phyloP scores from a whole-genome alignment of 1,284 basidiomycete genomes.

The Apiotrichum laibachii region DNA sequence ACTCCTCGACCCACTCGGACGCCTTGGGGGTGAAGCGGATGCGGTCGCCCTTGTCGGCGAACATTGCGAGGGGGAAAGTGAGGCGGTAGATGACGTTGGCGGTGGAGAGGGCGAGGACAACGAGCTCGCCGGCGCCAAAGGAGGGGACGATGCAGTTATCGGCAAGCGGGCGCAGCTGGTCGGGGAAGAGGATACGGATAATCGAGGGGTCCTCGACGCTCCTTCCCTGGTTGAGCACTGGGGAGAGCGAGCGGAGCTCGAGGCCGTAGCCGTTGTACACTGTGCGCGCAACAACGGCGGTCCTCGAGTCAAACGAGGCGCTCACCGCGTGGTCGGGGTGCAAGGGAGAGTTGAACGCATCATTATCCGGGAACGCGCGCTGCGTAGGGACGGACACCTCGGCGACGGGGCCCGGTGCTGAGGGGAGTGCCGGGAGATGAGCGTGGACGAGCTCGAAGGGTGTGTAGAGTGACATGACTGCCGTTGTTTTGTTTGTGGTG shows the following conservation, averaged over 20 bases:
- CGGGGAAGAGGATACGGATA: slow-evolving; percentile 74
- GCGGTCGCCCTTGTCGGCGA: slow-evolving; percentile 26
- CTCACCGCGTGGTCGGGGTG: slow-evolving; percentile 72
- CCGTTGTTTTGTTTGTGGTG: background rate
- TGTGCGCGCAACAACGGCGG: slow-evolving; percentile 70
- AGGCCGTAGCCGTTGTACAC: slow-evolving; percentile 71
- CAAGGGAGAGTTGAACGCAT: slow-evolving; percentile 55
- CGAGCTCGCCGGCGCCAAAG: slow-evolving; percentile 60
- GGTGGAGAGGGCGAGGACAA: slow-evolving; percentile 67
- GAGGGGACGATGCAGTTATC: slow-evolving; percentile 57
- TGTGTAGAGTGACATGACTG: slow-evolving; percentile 27
- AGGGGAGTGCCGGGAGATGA: slow-evolving; percentile 38
- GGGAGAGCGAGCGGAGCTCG: slow-evolving; percentile 69
- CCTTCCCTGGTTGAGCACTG: slow-evolving; percentile 16
- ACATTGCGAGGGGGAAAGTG: slow-evolving; percentile 57
- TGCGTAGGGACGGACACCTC: slow-evolving; percentile 46
- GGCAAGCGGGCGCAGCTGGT: slow-evolving; percentile 60
- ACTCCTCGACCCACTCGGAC: slow-evolving; percentile 44
- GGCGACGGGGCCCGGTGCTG: slow-evolving; percentile 29
- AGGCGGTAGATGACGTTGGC: slow-evolving; percentile 73
- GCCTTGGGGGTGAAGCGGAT: slow-evolving; percentile 29
- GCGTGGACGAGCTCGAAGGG: slow-evolving; percentile 42
- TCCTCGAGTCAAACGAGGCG: slow-evolving; percentile 60
- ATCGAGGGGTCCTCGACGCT: slow-evolving; percentile 54
- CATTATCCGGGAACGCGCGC: slow-evolving; percentile 53